Percentiles rank a stretch among this genome's conserved stretches.
These are phyloP conservation scores for Russula olivacea DNA, from an alignment of 768 basidiomycete species.

Conservation along the genomic window DNA sequence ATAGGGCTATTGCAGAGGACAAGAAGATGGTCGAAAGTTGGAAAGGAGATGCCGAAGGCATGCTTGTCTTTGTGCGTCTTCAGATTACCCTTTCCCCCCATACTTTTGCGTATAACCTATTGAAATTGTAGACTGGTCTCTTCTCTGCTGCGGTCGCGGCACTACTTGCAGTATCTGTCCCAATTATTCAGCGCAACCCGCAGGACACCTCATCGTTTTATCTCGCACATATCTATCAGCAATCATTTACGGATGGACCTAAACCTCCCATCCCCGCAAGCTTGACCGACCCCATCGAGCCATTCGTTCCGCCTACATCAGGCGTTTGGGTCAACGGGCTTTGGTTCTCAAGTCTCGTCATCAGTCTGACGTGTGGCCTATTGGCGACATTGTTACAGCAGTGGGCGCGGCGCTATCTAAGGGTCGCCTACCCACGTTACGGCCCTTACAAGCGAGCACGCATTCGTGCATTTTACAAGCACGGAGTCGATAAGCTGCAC, in stretches of 20 bases:
- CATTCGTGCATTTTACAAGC: conserved; percentile 36
- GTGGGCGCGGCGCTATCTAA: conserved; percentile 41
- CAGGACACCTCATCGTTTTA: conserved; percentile 1
- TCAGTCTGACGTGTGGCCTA: conserved; percentile 42
- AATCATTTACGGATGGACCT: conserved; percentile 1
- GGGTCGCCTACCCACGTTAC: conserved; percentile 30
- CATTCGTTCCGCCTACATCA: conserved; percentile 28
- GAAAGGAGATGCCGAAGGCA: conserved; percentile 21
- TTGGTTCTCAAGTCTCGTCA: conserved; percentile 36
- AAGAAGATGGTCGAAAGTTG: conserved; percentile 13
- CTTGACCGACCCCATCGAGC: background rate
- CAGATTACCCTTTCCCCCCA: background rate
- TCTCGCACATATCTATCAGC: conserved; percentile 8
- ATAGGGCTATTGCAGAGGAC: conserved; percentile 12
- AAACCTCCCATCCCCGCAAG: background rate
- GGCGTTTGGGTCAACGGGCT: conserved; percentile 37
- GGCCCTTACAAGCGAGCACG: conserved; percentile 34
- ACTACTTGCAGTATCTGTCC: conserved; percentile 13
- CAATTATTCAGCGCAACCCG: conserved; percentile 2
- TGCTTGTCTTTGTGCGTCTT: conserved; percentile 18
- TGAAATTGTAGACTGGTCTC: conserved; percentile 14
- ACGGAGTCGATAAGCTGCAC: conserved; percentile 37
- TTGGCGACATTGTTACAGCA: conserved; percentile 44
- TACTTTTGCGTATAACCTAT: background rate
- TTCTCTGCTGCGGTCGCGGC: conserved; percentile 23